Percentiles rank a stretch among this genome's conserved stretches.
phyloP scores from a whole-genome alignment of 192 early-diverging fungal genomes.

The Mortierella antarctica region DNA sequence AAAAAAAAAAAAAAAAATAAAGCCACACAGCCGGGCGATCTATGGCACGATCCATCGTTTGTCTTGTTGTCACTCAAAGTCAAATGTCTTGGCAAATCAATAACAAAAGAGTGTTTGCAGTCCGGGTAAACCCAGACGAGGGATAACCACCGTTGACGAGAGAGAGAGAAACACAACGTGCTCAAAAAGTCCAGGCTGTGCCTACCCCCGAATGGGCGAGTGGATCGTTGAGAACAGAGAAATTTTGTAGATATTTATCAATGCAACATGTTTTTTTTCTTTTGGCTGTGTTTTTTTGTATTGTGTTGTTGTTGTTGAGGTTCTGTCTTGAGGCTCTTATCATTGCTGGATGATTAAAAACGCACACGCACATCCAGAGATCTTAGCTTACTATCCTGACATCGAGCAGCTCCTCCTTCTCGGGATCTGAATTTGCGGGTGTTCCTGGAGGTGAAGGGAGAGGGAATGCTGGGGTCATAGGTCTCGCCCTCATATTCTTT shows the following conservation, averaged over 20 bases:
- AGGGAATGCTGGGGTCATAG: constrained; percentile 41
- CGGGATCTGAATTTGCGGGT: constrained; percentile 12
- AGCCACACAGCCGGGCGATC: not conserved
- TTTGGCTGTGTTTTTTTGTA: not conserved
- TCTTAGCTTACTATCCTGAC: constrained; percentile 26
- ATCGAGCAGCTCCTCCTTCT: constrained; percentile 48
- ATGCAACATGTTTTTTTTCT: not conserved
- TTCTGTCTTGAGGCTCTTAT: not conserved
- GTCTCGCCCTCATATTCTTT: constrained; percentile 40
- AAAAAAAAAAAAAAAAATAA: constrained; percentile 1
- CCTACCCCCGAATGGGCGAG: too few relatives aligned
- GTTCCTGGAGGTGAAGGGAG: constrained; percentile 26
- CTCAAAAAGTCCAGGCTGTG: too few relatives aligned
- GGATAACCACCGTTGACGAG: too few relatives aligned
- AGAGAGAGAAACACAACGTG: too few relatives aligned
- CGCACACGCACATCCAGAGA: too few relatives aligned
- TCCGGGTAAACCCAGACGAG: too few relatives aligned
- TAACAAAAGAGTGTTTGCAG: too few relatives aligned
- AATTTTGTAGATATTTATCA: not conserved
- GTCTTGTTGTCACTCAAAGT: not conserved
- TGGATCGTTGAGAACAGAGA: too few relatives aligned
- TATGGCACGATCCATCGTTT: not conserved
- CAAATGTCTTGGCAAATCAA: too few relatives aligned
- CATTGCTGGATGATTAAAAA: not conserved
- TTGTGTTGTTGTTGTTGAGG: not conserved